Evolutionary conservation across 2,329 filamentous ascomycete species (phyloP).

Genomic region (Alternaria sp.): DNA sequence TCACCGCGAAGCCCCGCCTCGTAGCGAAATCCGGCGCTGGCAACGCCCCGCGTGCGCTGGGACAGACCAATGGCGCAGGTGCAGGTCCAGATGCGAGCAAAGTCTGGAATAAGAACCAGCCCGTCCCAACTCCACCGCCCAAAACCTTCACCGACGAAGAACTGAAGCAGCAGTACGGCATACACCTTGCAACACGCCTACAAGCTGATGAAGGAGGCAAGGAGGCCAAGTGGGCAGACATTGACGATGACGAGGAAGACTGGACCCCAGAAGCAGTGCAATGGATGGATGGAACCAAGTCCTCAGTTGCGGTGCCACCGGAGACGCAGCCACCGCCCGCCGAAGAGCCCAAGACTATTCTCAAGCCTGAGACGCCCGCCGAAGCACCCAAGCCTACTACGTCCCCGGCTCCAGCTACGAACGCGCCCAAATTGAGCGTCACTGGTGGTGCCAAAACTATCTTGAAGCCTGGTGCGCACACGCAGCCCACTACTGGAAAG

Average conservation of each 20-base stretch:
- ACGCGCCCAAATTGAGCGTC: slow-evolving; percentile 45
- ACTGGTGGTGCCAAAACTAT: slow-evolving; percentile 55
- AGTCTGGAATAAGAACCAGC: slow-evolving; percentile 90
- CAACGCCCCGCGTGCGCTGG: slow-evolving; percentile 58
- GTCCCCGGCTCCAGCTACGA: slow-evolving; percentile 25
- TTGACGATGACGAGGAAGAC: slow-evolving; percentile 86
- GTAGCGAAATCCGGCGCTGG: slow-evolving; percentile 75
- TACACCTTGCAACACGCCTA: slow-evolving; percentile 80
- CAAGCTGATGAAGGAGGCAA: slow-evolving; percentile 75
- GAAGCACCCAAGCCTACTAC: slow-evolving; percentile 49
- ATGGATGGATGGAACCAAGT: slow-evolving; percentile 88
- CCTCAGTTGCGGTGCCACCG: slow-evolving; percentile 67
- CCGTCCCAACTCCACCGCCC: slow-evolving; percentile 73
- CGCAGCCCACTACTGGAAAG: slow-evolving; percentile 45
- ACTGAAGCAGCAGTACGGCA: slow-evolving; percentile 81
- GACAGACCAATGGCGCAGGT: slow-evolving; percentile 65
- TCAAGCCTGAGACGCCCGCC: slow-evolving; percentile 30
- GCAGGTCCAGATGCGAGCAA: slow-evolving; percentile 72
- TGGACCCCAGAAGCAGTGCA: slow-evolving; percentile 85
- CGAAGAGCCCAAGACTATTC: slow-evolving; percentile 34
- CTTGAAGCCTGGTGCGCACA: slow-evolving; percentile 54
- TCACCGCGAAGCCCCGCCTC: slow-evolving; percentile 70
- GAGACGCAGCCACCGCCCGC: slow-evolving; percentile 44
- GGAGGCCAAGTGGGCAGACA: slow-evolving; percentile 87
- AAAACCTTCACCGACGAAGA: slow-evolving; percentile 89